Conservation (phyloP, 2,329 filamentous ascomycete genomes). For the Ophiostoma sp. region DNA sequence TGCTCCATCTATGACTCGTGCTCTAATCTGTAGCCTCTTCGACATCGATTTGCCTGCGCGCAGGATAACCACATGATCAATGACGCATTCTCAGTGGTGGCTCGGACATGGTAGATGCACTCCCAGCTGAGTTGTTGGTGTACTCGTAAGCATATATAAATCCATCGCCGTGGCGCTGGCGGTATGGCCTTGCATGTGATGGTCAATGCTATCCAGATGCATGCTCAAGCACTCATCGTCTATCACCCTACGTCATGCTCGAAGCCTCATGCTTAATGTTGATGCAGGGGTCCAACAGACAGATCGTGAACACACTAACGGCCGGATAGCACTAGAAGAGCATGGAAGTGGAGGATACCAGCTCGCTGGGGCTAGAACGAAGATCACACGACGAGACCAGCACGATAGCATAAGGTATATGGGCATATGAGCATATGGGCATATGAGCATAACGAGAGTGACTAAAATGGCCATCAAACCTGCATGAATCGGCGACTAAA, state of each 20-base stretch:
- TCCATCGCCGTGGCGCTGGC: not conserved
- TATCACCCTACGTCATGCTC: no score
- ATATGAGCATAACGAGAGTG: not conserved
- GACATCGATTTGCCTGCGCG: not conserved
- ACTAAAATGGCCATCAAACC: not conserved
- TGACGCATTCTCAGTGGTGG: not conserved
- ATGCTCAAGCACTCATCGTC: no score
- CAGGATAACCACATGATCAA: not conserved
- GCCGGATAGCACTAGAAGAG: not conserved
- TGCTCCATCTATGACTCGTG: not conserved
- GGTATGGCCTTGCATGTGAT: no score
- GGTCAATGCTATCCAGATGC: no score
- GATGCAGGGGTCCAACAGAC: no score
- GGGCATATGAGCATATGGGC: no score
- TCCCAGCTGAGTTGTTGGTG: not conserved
- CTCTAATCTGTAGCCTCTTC: not conserved
- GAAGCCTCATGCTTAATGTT: no score
- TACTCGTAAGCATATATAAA: not conserved
- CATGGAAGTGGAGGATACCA: slow-evolving; percentile 13
- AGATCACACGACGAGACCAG: not conserved
- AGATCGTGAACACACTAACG: no score
- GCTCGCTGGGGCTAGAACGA: not conserved
- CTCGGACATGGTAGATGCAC: not conserved
- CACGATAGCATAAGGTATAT: no score
- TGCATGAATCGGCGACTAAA: not conserved